Percentiles rank a stretch among this genome's conserved stretches.
These are phyloP conservation scores for Periconia sp. DNA, from an alignment of 2,329 filamentous ascomycete species.

Conservation along the genomic window DNA sequence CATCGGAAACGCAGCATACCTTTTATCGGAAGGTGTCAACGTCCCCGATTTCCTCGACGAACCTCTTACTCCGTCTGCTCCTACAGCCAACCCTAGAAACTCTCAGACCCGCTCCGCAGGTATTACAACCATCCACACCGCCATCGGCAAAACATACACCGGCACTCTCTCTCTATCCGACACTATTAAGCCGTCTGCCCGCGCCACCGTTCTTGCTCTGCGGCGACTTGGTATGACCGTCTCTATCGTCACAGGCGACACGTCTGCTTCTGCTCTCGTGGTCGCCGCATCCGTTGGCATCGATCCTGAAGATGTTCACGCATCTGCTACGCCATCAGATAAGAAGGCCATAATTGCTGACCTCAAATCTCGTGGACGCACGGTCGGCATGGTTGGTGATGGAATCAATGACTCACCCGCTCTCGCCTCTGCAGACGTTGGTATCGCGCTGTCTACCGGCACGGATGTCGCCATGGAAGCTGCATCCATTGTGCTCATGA, in stretches of 20 bases:
- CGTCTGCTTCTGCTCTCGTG: constrained; percentile 79
- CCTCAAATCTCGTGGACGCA: constrained; percentile 74
- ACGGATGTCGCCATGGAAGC: constrained; percentile 99
- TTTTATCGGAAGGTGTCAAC: constrained; percentile 72
- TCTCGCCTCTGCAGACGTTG: constrained; percentile 88
- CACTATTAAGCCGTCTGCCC: constrained; percentile 86
- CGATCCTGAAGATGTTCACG: constrained; percentile 73
- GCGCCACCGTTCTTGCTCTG: constrained; percentile 80
- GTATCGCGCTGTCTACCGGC: constrained; percentile 89
- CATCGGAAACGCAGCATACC: constrained; percentile 80
- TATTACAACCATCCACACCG: constrained; percentile 89
- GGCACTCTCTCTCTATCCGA: constrained; percentile 86
- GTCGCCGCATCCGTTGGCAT: constrained; percentile 88
- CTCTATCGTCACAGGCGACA: constrained; percentile 93
- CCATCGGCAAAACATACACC: constrained; percentile 80
- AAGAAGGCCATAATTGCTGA: constrained; percentile 85
- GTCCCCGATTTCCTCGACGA: constrained; percentile 64
- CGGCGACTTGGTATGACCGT: constrained; percentile 84
- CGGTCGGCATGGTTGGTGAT: constrained; percentile 94
- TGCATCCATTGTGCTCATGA: constrained; percentile 95
- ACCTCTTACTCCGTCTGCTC: constrained; percentile 49
- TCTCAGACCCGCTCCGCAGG: constrained; percentile 62
- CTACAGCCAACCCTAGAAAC: constrained; percentile 28
- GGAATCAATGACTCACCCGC: constrained; percentile 98
- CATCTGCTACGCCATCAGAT: constrained; percentile 87